A percentile compares a stretch with the other conserved stretches of the same genome.
Evolutionary conservation across 2,329 filamentous ascomycete genomes (phyloP).

Genomic region (Monosporascus ibericus): DNA sequence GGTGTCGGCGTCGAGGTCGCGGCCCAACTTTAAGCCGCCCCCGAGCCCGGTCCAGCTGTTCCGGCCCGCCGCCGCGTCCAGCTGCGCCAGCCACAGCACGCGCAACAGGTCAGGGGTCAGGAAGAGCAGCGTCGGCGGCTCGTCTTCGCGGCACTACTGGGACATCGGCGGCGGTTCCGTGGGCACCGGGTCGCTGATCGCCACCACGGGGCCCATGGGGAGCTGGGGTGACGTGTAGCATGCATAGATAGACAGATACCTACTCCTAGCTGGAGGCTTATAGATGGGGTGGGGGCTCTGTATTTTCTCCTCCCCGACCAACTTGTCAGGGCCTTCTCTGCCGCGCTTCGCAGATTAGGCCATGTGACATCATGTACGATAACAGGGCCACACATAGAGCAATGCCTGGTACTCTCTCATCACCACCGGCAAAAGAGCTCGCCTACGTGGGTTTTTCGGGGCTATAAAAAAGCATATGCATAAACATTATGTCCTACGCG

Average conservation of each 20-base stretch:
- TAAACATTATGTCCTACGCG: slow-evolving; percentile 6
- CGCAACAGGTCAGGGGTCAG: slow-evolving; percentile 55
- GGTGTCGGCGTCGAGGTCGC: slow-evolving; percentile 62
- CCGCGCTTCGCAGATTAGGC: no score
- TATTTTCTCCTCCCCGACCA: no score
- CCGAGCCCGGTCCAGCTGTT: slow-evolving; percentile 38
- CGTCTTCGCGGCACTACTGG: slow-evolving; percentile 78
- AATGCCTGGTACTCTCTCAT: no score
- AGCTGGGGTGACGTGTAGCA: slow-evolving; percentile 67
- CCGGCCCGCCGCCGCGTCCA: slow-evolving; percentile 50
- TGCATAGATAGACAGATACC: slow-evolving; percentile 21
- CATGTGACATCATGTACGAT: no score
- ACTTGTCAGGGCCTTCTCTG: no score
- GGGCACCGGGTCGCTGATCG: slow-evolving; percentile 67
- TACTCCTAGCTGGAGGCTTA: no score
- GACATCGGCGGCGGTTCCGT: slow-evolving; percentile 72
- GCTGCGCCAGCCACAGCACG: slow-evolving; percentile 84
- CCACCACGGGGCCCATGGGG: slow-evolving; percentile 61
- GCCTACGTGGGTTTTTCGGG: background rate
- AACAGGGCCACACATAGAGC: no score
- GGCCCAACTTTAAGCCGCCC: slow-evolving; percentile 48
- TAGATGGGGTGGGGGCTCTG: slow-evolving; percentile 6
- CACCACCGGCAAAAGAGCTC: no score
- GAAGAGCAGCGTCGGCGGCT: slow-evolving; percentile 52
- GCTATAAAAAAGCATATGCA: background rate